Evolutionary conservation across 371 early-diverging fungal genomes (phyloP).

Genomic region (Zancudomyces culisetae): DNA sequence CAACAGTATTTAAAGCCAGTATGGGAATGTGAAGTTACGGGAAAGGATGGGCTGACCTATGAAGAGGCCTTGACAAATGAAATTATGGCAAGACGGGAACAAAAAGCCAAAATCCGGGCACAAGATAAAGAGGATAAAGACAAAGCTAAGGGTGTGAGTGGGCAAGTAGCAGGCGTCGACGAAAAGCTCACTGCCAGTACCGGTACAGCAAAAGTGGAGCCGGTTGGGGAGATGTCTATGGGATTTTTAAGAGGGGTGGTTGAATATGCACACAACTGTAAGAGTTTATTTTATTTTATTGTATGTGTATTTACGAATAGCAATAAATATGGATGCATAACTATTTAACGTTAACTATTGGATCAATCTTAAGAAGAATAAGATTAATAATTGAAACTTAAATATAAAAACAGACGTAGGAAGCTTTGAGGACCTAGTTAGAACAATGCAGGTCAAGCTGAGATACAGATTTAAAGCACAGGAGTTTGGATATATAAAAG

Average conservation of each 20-base stretch:
- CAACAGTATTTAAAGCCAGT: conserved; percentile 42
- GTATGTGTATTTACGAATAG: neutral
- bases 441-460: neutral
- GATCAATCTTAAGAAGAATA: no score
- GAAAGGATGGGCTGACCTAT: conserved; percentile 52
- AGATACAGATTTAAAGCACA: neutral
- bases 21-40: conserved; percentile 65
- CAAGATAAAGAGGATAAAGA: neutral
- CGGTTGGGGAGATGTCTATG: neutral
- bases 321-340: neutral
- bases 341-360: no score
- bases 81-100: conserved; percentile 21
- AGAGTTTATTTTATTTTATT: neutral
- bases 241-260: neutral
- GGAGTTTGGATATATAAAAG: neutral
- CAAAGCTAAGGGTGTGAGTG: neutral
- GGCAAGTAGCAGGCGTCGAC: neutral
- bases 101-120: neutral
- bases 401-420: no score
- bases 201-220: neutral
- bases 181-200: no score
- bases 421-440: neutral
- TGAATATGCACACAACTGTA: neutral
- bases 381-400: no score
- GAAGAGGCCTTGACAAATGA: conserved; percentile 61